phyloP scores from a whole-genome alignment of 2,329 filamentous ascomycete genomes.

The Pseudopyricularia javanii region DNA sequence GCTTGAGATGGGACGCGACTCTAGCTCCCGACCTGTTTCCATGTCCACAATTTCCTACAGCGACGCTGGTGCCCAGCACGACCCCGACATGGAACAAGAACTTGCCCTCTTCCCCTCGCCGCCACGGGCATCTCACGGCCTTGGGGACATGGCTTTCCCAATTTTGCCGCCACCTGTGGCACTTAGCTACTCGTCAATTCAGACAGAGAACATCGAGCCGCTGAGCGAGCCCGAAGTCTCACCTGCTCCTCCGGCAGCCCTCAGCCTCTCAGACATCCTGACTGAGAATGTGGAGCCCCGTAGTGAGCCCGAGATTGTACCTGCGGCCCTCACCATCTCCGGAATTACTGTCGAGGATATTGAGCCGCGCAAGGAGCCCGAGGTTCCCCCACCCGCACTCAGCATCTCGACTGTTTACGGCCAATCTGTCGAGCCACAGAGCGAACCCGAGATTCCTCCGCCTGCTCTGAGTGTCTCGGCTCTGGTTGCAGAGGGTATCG shows the following conservation, averaged over 20 bases:
- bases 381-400: conserved; percentile 2
- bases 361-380: conserved; percentile 11
- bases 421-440: conserved; percentile 12
- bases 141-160: conserved; percentile 9
- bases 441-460: conserved; percentile 14
- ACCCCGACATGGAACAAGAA: conserved; percentile 36
- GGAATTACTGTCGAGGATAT: conserved; percentile 10
- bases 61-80: conserved; percentile 39
- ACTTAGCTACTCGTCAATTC: conserved; percentile 31
- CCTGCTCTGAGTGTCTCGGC: conserved; percentile 15
- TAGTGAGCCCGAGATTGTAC: conserved; percentile 4
- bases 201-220: conserved; percentile 30
- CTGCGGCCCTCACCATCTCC: conserved; percentile 8
- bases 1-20: conserved; percentile 9
- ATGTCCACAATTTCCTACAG: conserved; percentile 34
- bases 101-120: conserved; percentile 43
- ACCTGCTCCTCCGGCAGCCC: conserved; percentile 17
- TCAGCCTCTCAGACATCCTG: conserved; percentile 18
- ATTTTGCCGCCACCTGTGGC: conserved; percentile 19
- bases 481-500: conserved; percentile 30
- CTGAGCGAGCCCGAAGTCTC: conserved; percentile 18
- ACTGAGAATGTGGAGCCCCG: conserved; percentile 9
- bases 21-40: conserved; percentile 29
- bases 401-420: conserved; percentile 15
- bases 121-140: conserved; percentile 25